Conservation (phyloP, 1,139 yeast genomes). For the Blastobotrys ciferrii region DNA sequence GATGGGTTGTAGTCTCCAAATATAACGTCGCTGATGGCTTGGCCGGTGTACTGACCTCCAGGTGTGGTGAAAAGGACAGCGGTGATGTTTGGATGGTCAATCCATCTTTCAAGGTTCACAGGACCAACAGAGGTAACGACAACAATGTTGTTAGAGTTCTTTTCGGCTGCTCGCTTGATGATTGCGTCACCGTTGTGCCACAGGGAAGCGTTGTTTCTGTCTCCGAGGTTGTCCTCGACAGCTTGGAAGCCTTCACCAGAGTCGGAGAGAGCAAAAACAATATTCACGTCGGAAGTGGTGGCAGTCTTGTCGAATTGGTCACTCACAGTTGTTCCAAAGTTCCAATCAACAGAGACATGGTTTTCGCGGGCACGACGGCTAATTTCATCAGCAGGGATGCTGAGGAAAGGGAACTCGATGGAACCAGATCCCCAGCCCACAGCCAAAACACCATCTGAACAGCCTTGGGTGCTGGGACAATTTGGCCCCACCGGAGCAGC, state of each 20-base stretch:
- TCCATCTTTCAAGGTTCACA: conserved; percentile 59
- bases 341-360: conserved; percentile 42
- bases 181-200: conserved; percentile 63
- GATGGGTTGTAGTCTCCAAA: conserved; percentile 63
- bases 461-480: conserved; percentile 8
- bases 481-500: conserved; percentile 4
- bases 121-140: conserved; percentile 62
- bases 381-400: background rate
- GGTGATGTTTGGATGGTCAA: conserved; percentile 56
- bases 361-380: conserved; percentile 24
- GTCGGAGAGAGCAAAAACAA: conserved; percentile 47
- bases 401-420: conserved; percentile 10
- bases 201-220: conserved; percentile 51
- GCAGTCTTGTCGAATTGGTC: conserved; percentile 48
- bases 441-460: conserved; percentile 17
- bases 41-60: conserved; percentile 54
- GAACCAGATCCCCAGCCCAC: conserved; percentile 20
- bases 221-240: conserved; percentile 43
- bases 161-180: conserved; percentile 48
- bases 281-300: conserved; percentile 50
- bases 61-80: conserved; percentile 58
- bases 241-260: conserved; percentile 61
- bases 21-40: conserved; percentile 48
- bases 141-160: conserved; percentile 54
- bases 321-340: conserved; percentile 48